Evolutionary conservation across 768 basidiomycete genomes (phyloP).

Genomic region (Butyriboletus loyo): DNA sequence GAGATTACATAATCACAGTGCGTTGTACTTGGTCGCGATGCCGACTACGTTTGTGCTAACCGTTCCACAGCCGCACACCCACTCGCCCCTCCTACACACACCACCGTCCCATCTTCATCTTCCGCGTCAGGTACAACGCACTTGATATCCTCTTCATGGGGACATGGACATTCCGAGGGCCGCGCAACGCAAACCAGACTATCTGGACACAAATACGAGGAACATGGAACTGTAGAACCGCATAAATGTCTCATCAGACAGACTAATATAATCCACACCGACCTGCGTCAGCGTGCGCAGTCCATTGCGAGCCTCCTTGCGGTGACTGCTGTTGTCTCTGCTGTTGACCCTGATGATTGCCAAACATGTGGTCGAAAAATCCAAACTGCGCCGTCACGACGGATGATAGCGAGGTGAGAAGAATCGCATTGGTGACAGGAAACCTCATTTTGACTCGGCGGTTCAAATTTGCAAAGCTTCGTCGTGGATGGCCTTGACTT

Average conservation of each 20-base stretch:
- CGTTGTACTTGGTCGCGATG: neutral
- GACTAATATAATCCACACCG: slow-evolving; percentile 16
- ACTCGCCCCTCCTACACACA: slow-evolving; percentile 65
- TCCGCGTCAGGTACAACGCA: slow-evolving; percentile 65
- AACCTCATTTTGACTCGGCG: slow-evolving; percentile 12
- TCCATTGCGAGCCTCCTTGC: slow-evolving; percentile 58
- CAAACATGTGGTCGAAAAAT: slow-evolving; percentile 79
- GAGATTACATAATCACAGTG: slow-evolving; percentile 26
- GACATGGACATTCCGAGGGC: slow-evolving; percentile 72
- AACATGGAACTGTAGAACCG: slow-evolving; percentile 58
- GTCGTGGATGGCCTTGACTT: neutral
- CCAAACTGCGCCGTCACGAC: slow-evolving; percentile 64
- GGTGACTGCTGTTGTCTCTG: slow-evolving; percentile 48
- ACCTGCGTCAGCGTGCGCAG: slow-evolving; percentile 65
- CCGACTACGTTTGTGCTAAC: slow-evolving; percentile 26
- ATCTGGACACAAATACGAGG: slow-evolving; percentile 71
- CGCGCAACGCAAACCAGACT: slow-evolving; percentile 61
- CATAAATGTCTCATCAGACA: neutral
- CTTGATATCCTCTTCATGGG: slow-evolving; percentile 70
- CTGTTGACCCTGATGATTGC: slow-evolving; percentile 45
- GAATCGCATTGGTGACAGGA: slow-evolving; percentile 1
- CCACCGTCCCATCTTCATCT: slow-evolving; percentile 54
- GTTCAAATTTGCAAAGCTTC: neutral
- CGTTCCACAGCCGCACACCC: slow-evolving; percentile 64
- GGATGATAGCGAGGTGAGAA: slow-evolving; percentile 26